A percentile compares a stretch with the other conserved stretches of the same genome.
phyloP scores from a whole-genome alignment of 768 basidiomycete genomes.

The Gelatoporia subvermispora region DNA sequence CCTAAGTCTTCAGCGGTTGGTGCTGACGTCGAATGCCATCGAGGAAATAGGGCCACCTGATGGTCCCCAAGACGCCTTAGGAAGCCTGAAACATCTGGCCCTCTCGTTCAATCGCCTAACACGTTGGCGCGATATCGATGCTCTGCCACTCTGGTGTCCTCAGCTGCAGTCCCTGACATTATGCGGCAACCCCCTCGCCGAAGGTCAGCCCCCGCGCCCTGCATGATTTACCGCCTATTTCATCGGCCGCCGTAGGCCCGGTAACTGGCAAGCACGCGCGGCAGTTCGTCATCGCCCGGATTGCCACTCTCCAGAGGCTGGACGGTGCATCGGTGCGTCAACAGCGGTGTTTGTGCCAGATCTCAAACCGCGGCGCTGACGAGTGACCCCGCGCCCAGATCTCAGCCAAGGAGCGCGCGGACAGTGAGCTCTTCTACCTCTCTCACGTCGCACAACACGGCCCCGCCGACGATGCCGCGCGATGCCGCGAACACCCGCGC shows the following conservation, averaged over 20 bases:
- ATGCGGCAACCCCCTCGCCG: conserved; percentile 58
- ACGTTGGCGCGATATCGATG: conserved; percentile 62
- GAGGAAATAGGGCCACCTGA: conserved; percentile 30
- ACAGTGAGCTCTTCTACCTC: conserved; percentile 81
- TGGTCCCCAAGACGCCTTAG: conserved; percentile 5
- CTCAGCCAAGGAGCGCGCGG: conserved; percentile 62
- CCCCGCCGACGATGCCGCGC: conserved; percentile 38
- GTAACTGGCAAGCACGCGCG: conserved; percentile 31
- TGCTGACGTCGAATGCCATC: conserved; percentile 63
- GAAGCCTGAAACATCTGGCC: conserved; percentile 52
- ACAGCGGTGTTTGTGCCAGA: neutral
- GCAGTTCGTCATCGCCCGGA: conserved; percentile 59
- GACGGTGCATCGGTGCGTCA: conserved; percentile 60
- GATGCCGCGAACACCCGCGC: conserved; percentile 51
- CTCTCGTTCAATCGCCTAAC: conserved; percentile 57
- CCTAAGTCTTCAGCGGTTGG: conserved; percentile 55
- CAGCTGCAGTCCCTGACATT: conserved; percentile 55
- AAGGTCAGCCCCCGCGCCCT: conserved; percentile 34
- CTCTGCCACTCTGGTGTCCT: conserved; percentile 66
- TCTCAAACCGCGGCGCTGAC: neutral
- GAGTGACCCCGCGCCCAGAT: conserved; percentile 40
- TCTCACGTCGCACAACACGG: conserved; percentile 53
- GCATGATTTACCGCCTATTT: neutral
- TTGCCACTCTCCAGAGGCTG: conserved; percentile 56
- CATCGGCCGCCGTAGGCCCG: conserved; percentile 26